Evolutionary conservation across 768 basidiomycete genomes (phyloP).

Genomic region (Suillus subalutaceus): DNA sequence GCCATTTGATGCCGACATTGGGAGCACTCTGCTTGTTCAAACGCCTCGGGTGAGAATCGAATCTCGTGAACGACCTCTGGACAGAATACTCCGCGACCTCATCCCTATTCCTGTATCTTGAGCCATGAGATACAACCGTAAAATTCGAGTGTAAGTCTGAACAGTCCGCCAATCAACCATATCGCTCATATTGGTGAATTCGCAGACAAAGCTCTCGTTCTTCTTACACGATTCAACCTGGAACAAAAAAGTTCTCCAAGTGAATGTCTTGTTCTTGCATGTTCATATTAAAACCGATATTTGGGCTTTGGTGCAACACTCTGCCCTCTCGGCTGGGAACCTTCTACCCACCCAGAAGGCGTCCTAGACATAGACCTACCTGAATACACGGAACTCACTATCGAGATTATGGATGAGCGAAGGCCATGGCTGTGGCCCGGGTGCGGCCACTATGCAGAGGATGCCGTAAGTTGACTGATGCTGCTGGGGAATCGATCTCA

Average conservation of each 20-base stretch:
- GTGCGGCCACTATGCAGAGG: slow-evolving; percentile 28
- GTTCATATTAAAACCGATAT: neutral
- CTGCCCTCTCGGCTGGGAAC: slow-evolving; percentile 39
- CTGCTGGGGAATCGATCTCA: slow-evolving; percentile 11
- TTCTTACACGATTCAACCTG: slow-evolving; percentile 1
- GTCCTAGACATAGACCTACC: slow-evolving; percentile 28
- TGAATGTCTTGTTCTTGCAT: neutral
- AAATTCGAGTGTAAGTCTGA: slow-evolving; percentile 10
- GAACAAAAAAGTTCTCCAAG: slow-evolving; percentile 10
- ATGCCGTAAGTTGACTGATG: slow-evolving; percentile 30
- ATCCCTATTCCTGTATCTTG: neutral
- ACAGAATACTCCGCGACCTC: neutral
- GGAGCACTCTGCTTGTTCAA: neutral
- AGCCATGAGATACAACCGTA: slow-evolving; percentile 12
- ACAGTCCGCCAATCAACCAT: neutral
- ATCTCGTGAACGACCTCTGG: neutral
- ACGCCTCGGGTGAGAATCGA: neutral
- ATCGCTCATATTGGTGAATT: neutral
- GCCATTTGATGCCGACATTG: neutral
- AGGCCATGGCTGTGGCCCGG: slow-evolving; percentile 3
- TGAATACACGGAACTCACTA: slow-evolving; percentile 1
- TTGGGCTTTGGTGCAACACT: neutral
- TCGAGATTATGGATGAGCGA: slow-evolving; percentile 11
- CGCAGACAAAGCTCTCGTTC: slow-evolving; percentile 8
- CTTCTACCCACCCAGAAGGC: slow-evolving; percentile 54